phyloP scores from a whole-genome alignment of 129 eudicot species.

The Flaveria sonorensis region DNA sequence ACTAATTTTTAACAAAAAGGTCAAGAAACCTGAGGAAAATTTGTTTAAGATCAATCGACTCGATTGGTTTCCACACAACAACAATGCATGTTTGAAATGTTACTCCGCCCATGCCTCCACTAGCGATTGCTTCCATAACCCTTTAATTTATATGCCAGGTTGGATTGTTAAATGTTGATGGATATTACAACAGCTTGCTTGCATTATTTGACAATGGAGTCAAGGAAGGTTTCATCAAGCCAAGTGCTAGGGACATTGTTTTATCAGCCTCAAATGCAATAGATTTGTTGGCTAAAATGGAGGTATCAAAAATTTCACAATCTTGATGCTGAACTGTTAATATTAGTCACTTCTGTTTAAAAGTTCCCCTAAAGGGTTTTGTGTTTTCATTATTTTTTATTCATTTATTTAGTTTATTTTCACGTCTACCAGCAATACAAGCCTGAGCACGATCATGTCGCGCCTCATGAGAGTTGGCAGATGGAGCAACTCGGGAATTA shows the following conservation, averaged over 20 bases:
- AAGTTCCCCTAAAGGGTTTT: not conserved
- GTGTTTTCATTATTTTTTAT: not conserved
- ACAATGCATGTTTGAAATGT: not conserved
- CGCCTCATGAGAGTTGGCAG: conserved; percentile 96
- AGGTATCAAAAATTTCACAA: conserved; percentile 45
- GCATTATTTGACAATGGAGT: conserved; percentile 91
- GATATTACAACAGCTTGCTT: conserved; percentile 79
- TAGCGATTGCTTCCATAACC: conserved; percentile 16
- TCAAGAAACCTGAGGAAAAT: not conserved
- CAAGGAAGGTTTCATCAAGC: conserved; percentile 91
- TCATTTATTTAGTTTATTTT: conserved; percentile 15
- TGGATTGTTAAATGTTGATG: conserved; percentile 89
- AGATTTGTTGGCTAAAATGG: conserved; percentile 78
- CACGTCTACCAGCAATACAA: conserved; percentile 55
- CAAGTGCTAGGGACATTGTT: conserved; percentile 70
- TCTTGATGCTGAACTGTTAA: not conserved
- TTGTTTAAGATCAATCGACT: not conserved
- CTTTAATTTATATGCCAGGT: conserved; percentile 46
- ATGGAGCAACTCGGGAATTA: conserved; percentile 72
- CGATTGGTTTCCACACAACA: not conserved
- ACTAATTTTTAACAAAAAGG: not conserved
- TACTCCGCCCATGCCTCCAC: not conserved
- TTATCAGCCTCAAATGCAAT: conserved; percentile 76
- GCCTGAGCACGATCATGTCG: conserved; percentile 63
- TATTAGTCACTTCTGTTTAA: not conserved